A percentile compares a stretch with the other conserved stretches of the same genome.
These are phyloP conservation scores for Hirsutella thompsonii DNA, from an alignment of 2,329 filamentous ascomycete genomes.

Conservation along the genomic window DNA sequence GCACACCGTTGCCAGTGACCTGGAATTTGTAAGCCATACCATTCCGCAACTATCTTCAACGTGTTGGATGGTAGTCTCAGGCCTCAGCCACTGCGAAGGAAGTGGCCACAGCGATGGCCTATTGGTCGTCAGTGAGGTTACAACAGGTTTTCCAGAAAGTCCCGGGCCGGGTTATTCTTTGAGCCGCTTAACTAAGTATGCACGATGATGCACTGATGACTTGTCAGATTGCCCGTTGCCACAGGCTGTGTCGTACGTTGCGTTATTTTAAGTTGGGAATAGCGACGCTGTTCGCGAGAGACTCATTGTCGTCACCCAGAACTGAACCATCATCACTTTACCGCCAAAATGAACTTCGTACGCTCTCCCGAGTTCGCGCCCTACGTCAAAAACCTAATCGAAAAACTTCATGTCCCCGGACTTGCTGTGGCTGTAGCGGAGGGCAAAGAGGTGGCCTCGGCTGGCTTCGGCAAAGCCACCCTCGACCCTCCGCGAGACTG, in stretches of 20 bases:
- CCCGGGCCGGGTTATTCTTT: background rate
- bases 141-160: too few relatives aligned
- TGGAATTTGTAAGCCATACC: too few relatives aligned
- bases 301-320: background rate
- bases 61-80: too few relatives aligned
- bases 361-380: constrained; percentile 6
- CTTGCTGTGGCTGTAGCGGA: constrained; percentile 12
- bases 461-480: constrained; percentile 10
- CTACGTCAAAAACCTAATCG: constrained; percentile 8
- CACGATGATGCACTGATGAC: background rate
- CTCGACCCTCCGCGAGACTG: constrained; percentile 7
- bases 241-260: background rate
- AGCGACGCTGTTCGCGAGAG: background rate
- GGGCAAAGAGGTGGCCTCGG: constrained; percentile 7
- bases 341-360: constrained; percentile 7
- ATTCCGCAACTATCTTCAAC: too few relatives aligned
- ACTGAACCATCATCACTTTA: background rate
- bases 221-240: background rate
- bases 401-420: constrained; percentile 10
- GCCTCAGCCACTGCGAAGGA: too few relatives aligned
- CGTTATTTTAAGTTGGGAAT: background rate
- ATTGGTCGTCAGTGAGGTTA: too few relatives aligned
- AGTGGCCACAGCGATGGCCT: too few relatives aligned
- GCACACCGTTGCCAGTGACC: too few relatives aligned
- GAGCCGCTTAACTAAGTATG: background rate